phyloP scores from a whole-genome alignment of 208 protist genomes.

The Kentomonas sorsogonicus region DNA sequence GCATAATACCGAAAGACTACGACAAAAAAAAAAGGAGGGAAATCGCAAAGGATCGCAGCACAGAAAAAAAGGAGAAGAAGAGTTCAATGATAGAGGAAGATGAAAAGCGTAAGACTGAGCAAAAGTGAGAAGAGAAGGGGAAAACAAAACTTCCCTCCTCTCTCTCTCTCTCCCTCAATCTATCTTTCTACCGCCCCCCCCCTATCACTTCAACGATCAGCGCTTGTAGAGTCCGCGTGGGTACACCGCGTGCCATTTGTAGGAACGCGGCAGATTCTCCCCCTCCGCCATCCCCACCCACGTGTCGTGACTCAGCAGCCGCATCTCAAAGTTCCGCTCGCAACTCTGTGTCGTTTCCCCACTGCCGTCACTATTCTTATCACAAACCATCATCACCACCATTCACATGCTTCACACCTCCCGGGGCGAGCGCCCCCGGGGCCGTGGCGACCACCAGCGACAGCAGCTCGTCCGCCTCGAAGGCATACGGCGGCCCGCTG shows the following conservation, averaged over 20 bases:
- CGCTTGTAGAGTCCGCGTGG: too few relatives aligned
- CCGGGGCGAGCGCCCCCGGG: not conserved
- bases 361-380: too few relatives aligned
- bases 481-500: conserved; percentile 46
- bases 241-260: too few relatives aligned
- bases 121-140: conserved; percentile 4
- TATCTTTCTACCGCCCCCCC: too few relatives aligned
- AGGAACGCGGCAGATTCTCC: too few relatives aligned
- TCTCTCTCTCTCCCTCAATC: too few relatives aligned
- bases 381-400: conserved; percentile 19
- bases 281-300: too few relatives aligned
- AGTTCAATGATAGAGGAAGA: not conserved
- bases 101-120: not conserved
- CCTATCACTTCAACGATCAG: too few relatives aligned
- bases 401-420: too few relatives aligned
- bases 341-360: too few relatives aligned
- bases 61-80: conserved; percentile 14
- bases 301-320: too few relatives aligned
- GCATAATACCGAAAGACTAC: not conserved
- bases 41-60: not conserved
- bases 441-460: conserved; percentile 21
- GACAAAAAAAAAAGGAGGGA: conserved; percentile 1
- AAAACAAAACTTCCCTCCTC: not conserved
- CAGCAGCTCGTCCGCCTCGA: conserved; percentile 24
- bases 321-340: too few relatives aligned